Evolutionary conservation across 129 eudicot species (phyloP).

Genomic region (Lactuca saligna): DNA sequence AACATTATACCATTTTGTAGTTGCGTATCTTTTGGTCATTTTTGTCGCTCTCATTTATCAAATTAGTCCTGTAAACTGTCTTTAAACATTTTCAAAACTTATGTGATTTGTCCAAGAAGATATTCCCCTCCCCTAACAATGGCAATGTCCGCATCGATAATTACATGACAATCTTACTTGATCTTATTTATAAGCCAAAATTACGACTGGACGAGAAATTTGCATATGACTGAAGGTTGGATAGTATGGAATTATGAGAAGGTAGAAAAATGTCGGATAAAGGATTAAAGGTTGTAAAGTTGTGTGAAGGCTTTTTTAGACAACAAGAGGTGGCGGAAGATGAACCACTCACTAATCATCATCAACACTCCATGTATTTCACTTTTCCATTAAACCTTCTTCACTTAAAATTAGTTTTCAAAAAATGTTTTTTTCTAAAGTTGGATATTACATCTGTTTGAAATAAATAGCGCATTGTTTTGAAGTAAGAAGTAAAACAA

Average conservation of each 20-base stretch:
- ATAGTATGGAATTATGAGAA: constrained; percentile 3
- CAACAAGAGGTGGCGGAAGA: constrained; percentile 17
- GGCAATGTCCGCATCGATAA: too few species aligned
- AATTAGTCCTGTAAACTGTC: too few species aligned
- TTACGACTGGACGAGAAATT: neutral
- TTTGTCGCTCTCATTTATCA: too few species aligned
- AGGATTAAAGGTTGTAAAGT: neutral
- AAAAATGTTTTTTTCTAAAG: too few species aligned
- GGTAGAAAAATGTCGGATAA: constrained; percentile 18
- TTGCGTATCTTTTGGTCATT: too few species aligned
- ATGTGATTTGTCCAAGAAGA: too few species aligned
- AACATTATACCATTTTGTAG: too few species aligned
- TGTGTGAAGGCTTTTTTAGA: constrained; percentile 25
- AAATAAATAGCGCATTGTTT: too few species aligned
- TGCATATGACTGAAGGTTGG: neutral
- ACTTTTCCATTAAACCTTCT: neutral
- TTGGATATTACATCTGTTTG: neutral
- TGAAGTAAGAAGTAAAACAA: neutral
- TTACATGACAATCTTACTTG: too few species aligned
- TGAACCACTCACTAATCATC: constrained; percentile 11
- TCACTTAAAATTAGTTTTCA: neutral
- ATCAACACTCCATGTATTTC: neutral
- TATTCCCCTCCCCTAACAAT: too few species aligned
- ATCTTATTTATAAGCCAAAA: neutral
- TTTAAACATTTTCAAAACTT: too few species aligned